Conservation (phyloP, 768 basidiomycete genomes). For the Collybia sp. region DNA sequence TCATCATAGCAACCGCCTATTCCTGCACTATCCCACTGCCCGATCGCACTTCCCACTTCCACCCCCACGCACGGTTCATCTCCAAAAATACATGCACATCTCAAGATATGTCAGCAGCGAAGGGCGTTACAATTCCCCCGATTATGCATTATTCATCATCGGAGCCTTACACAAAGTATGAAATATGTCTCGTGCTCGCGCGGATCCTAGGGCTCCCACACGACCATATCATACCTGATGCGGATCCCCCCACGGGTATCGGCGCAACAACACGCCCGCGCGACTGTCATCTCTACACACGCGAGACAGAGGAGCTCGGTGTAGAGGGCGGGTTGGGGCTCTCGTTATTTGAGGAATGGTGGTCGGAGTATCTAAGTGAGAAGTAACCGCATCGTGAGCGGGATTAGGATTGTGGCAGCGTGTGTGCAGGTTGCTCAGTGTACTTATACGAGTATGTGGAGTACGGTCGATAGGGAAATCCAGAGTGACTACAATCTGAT, state of each 20-base stretch:
- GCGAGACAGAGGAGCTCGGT: constrained; percentile 66
- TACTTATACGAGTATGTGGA: too few relatives aligned
- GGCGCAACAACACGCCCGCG: constrained; percentile 73
- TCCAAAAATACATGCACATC: too few relatives aligned
- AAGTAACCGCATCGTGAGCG: not conserved
- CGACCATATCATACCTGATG: constrained; percentile 70
- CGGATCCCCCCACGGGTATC: constrained; percentile 54
- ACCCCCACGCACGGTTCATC: too few relatives aligned
- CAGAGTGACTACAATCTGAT: too few relatives aligned
- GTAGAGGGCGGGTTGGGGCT: constrained; percentile 56
- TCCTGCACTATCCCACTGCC: not conserved
- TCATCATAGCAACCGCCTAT: not conserved
- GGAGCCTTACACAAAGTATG: constrained; percentile 89
- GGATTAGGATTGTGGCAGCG: not conserved
- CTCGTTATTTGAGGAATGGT: constrained; percentile 82
- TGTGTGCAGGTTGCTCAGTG: too few relatives aligned
- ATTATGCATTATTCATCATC: constrained; percentile 85
- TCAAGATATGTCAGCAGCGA: constrained; percentile 13
- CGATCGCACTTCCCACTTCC: too few relatives aligned
- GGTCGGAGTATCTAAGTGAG: constrained; percentile 46
- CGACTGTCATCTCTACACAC: constrained; percentile 76
- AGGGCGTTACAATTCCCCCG: constrained; percentile 48
- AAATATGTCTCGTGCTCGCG: constrained; percentile 80
- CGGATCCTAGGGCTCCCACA: constrained; percentile 67
- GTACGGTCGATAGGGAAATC: too few relatives aligned